Evolutionary conservation across 192 early-diverging fungal species (phyloP), one percentile per base, ranked within the genome.

Genomic region (Coemansia sp.): DNA sequence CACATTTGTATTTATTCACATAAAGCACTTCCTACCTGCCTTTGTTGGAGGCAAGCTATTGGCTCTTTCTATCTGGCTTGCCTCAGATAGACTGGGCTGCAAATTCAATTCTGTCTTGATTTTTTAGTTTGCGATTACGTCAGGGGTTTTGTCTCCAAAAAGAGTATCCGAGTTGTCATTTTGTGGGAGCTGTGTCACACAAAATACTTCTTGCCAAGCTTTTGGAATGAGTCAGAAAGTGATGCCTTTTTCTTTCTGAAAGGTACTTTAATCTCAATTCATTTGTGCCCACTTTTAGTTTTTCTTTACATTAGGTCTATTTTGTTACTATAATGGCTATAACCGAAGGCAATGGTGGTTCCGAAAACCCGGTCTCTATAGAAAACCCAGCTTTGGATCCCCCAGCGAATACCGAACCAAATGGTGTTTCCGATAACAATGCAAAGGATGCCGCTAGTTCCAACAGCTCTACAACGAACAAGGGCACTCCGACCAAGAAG

Each of bases 21-120:
- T 3, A 1, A 3, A 3, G 0, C 10, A 1, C 10, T 40, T 7
- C 15, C 37, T 40, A 1, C 37, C 37, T 37, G 3, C 15, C 15
- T 25, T 49, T 49, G 48, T 30, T 66, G 64, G 64, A 37, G 25
- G 55, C 29, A 10, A 13, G 8, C 53, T 13, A 57, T 59, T 58
- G 57, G 55, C 29, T n/a, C 57, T 39, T 40, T n/a, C n/a, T n/a
- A n/a, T n/a, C n/a, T n/a, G n/a, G n/a, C n/a, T n/a, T n/a, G 37
- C 37, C 15, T 40, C 37, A 15, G 15, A 40, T 15, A 15, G 15
- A 15, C 37, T 15, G 37, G 15, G 37, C 3, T 7, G 15, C 37
- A 3, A 40, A 40, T 15, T 7, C 37, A 40, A 3, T 40, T 1
- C 37, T 40, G 3, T 7, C 37, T 40, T 40, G 37, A 40, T 40